A percentile compares a stretch with the other conserved stretches of the same genome.
These are phyloP conservation scores for Anisogramma anomala DNA, from an alignment of 2,329 filamentous ascomycete genomes.

Conservation along the genomic window DNA sequence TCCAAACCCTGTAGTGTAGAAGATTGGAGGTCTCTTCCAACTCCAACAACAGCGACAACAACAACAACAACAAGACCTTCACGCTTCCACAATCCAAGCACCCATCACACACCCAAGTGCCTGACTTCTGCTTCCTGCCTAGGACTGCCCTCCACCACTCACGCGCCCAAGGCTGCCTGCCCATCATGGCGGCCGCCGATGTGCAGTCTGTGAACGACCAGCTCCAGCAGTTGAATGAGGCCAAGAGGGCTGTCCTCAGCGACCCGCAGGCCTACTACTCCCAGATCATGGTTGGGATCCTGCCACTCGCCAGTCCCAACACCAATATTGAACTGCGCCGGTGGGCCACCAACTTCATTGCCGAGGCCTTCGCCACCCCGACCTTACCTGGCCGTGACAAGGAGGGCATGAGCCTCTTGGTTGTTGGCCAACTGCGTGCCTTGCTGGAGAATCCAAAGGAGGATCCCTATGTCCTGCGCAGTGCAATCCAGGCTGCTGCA, in stretches of 20 bases:
- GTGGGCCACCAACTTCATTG: conserved; percentile 94
- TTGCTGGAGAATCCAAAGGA: conserved; percentile 61
- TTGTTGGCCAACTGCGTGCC: conserved; percentile 64
- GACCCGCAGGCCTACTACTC: conserved; percentile 75
- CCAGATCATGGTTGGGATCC: conserved; percentile 79
- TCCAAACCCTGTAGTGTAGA: conserved; percentile 12
- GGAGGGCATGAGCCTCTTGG: conserved; percentile 63
- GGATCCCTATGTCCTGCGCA: conserved; percentile 72
- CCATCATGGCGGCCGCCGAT: conserved; percentile 39
- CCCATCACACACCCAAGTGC: conserved; percentile 5
- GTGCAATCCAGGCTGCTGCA: conserved; percentile 75
- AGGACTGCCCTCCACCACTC: background rate
- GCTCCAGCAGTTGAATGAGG: conserved; percentile 78
- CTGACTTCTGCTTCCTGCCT: background rate
- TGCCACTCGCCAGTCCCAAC: conserved; percentile 75
- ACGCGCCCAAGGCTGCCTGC: background rate
- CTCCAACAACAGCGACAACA: too few relatives aligned
- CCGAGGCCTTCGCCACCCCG: conserved; percentile 93
- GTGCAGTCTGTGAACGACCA: conserved; percentile 56
- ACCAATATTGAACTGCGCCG: conserved; percentile 70
- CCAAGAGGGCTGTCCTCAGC: conserved; percentile 76
- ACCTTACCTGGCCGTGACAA: conserved; percentile 66
- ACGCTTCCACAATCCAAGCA: background rate
- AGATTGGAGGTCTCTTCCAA: conserved; percentile 4
- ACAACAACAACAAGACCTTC: background rate